Evolutionary conservation across 768 basidiomycete genomes (phyloP).

Genomic region (Lactifluus pinguis): DNA sequence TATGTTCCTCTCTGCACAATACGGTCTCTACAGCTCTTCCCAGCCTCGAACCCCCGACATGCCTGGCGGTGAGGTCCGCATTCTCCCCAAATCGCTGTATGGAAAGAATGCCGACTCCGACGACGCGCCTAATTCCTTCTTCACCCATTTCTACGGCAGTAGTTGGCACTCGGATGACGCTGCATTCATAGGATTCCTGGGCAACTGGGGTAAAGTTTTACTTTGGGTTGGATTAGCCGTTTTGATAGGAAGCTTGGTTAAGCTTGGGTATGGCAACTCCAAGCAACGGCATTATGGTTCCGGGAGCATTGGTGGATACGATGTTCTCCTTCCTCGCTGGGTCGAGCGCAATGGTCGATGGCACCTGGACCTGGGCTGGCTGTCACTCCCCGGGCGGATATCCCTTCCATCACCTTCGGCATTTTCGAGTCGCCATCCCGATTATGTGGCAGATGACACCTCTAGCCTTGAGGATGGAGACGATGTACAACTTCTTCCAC

Average conservation of each 20-base stretch:
- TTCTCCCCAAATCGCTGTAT: conserved; percentile 94
- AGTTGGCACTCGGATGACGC: conserved; percentile 99
- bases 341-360: conserved; percentile 62
- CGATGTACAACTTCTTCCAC: conserved; percentile 45
- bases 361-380: conserved; percentile 62
- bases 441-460: background rate
- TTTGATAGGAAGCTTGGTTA: conserved; percentile 59
- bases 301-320: conserved; percentile 61
- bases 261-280: conserved; percentile 41
- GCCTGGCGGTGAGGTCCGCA: conserved; percentile 69
- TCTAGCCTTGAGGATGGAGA: conserved; percentile 27
- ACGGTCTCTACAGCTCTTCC: conserved; percentile 73
- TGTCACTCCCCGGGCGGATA: conserved; percentile 32
- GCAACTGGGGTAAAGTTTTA: conserved; percentile 75
- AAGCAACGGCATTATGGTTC: conserved; percentile 53
- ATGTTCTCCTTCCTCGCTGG: conserved; percentile 69
- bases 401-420: conserved; percentile 5
- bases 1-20: conserved; percentile 96
- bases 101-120: conserved; percentile 86
- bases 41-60: conserved; percentile 44
- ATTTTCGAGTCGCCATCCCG: background rate
- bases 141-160: conserved; percentile 95
- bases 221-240: conserved; percentile 79
- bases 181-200: conserved; percentile 91
- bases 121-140: conserved; percentile 87